These are phyloP conservation scores for Bipolaris cookei DNA, from an alignment of 2,329 filamentous ascomycete genomes.

Conservation along the genomic window DNA sequence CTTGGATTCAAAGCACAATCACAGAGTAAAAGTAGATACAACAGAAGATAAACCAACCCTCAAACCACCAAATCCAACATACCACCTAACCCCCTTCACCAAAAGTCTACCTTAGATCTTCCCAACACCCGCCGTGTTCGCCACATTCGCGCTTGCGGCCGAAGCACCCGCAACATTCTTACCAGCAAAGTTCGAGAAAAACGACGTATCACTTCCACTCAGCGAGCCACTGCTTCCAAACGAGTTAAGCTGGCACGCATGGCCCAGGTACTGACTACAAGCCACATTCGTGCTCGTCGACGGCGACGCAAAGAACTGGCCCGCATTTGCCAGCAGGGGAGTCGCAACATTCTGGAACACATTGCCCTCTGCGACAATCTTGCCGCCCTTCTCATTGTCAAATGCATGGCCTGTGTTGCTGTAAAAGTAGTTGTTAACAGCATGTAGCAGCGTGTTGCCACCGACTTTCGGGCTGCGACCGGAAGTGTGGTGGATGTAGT, in stretches of 20 bases:
- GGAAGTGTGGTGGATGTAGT: conserved; percentile 66
- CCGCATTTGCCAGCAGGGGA: conserved; percentile 51
- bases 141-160: conserved; percentile 22
- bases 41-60: background rate
- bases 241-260: conserved; percentile 59
- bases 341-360: conserved; percentile 62
- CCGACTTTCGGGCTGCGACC: conserved; percentile 64
- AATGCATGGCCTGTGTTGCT: conserved; percentile 64
- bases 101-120: conserved; percentile 19
- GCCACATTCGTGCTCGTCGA: conserved; percentile 31
- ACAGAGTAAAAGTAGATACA: background rate
- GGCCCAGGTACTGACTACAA: conserved; percentile 59
- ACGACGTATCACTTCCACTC: conserved; percentile 52
- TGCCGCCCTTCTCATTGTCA: conserved; percentile 51
- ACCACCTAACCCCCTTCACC: background rate
- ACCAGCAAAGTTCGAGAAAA: conserved; percentile 60
- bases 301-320: conserved; percentile 49
- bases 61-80: background rate
- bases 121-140: conserved; percentile 33
- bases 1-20: background rate
- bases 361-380: conserved; percentile 63
- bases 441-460: conserved; percentile 64
- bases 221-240: conserved; percentile 40
- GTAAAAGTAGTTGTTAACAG: conserved; percentile 68
- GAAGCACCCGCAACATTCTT: conserved; percentile 58